phyloP scores from a whole-genome alignment of 2,329 filamentous ascomycete genomes.

The Diplodia corticola region DNA sequence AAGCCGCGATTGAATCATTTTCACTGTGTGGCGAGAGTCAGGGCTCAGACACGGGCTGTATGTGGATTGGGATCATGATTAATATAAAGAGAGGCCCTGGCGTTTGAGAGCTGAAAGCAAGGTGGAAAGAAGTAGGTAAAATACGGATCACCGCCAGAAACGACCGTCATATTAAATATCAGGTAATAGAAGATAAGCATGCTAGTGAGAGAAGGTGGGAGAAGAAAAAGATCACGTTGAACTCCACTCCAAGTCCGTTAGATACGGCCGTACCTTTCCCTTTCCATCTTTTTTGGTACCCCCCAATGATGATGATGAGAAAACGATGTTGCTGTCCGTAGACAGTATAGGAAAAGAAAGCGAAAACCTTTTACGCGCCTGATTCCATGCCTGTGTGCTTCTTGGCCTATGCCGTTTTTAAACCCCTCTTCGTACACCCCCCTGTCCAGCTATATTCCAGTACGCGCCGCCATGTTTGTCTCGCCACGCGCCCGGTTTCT shows the following conservation, averaged over 20 bases:
- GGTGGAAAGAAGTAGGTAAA: neutral
- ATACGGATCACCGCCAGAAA: neutral
- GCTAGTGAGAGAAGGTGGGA: neutral
- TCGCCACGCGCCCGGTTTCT: neutral
- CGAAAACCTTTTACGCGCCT: neutral
- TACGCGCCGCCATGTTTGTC: neutral
- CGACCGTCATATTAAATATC: neutral
- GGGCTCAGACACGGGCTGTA: neutral
- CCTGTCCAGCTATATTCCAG: neutral
- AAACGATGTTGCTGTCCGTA: neutral
- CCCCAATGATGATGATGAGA: neutral
- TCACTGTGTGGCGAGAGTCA: neutral
- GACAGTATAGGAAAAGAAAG: neutral
- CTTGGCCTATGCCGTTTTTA: neutral
- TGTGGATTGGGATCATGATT: neutral
- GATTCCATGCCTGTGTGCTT: neutral
- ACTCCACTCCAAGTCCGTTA: neutral
- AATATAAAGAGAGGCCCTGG: conserved; percentile 5
- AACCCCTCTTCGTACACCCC: neutral
- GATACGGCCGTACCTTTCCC: neutral
- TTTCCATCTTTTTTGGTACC: neutral
- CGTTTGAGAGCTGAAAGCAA: neutral
- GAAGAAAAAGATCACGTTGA: neutral
- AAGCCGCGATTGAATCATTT: neutral
- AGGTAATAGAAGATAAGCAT: neutral